A percentile compares a stretch with the other conserved stretches of the same genome.
These are phyloP conservation scores for Colletotrichum tamarilloi DNA, from an alignment of 2,329 filamentous ascomycete species.

Conservation along the genomic window DNA sequence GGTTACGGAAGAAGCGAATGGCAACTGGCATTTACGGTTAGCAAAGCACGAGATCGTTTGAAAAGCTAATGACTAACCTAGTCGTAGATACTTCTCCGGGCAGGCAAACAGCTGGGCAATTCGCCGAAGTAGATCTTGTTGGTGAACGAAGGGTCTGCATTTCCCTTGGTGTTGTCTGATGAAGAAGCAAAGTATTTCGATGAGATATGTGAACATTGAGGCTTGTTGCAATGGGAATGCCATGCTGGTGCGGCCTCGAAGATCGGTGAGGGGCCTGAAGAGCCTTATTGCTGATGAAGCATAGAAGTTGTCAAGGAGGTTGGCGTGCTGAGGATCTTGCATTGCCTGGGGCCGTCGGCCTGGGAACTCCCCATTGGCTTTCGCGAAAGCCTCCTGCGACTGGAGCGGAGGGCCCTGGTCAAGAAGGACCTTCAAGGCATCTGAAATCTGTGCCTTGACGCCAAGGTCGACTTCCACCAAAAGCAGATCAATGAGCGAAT, in stretches of 20 bases:
- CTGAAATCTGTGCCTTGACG: constrained; percentile 94
- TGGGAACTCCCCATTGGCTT: constrained; percentile 76
- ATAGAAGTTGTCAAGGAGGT: constrained; percentile 90
- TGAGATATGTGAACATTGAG: constrained; percentile 89
- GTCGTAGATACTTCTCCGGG: constrained; percentile 90
- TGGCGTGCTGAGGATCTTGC: constrained; percentile 80
- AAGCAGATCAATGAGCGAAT: constrained; percentile 91
- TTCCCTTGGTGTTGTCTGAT: constrained; percentile 88
- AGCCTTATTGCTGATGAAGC: constrained; percentile 86
- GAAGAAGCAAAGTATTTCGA: constrained; percentile 95
- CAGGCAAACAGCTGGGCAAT: constrained; percentile 85
- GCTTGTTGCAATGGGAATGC: constrained; percentile 85
- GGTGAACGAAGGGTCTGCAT: constrained; percentile 88
- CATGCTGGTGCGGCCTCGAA: constrained; percentile 77
- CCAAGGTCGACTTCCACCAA: constrained; percentile 92
- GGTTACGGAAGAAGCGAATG: constrained; percentile 91
- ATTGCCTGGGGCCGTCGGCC: constrained; percentile 65
- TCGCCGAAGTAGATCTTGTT: constrained; percentile 80
- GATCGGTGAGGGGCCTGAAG: constrained; percentile 85
- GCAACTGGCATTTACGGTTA: constrained; percentile 66
- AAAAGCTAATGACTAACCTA: constrained; percentile 70
- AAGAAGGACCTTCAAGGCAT: constrained; percentile 92
- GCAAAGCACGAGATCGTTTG: not conserved
- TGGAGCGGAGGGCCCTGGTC: constrained; percentile 71
- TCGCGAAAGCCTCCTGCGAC: constrained; percentile 68